A percentile compares a stretch with the other conserved stretches of the same genome.
Conservation (phyloP, 1,284 basidiomycete species). For the Heterobasidion occidentale region DNA sequence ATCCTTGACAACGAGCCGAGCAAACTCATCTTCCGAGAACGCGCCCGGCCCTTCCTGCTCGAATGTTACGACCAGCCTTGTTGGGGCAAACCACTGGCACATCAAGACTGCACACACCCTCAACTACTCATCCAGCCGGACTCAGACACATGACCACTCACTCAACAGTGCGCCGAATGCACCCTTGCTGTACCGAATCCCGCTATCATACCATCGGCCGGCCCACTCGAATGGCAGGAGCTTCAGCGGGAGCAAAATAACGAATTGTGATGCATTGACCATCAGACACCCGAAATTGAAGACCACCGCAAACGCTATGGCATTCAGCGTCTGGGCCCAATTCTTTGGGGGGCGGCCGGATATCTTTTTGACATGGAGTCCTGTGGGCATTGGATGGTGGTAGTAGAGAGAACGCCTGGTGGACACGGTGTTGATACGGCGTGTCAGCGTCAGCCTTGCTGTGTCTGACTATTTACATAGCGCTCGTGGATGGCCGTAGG, state of each 20-base stretch:
- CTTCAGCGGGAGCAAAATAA: slow-evolving; percentile 58
- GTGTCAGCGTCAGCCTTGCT: not conserved
- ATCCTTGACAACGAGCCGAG: slow-evolving; percentile 47
- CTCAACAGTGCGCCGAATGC: slow-evolving; percentile 70
- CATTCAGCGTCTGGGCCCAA: slow-evolving; percentile 46
- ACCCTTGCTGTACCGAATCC: slow-evolving; percentile 76
- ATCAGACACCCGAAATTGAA: slow-evolving; percentile 66
- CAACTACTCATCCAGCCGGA: not conserved
- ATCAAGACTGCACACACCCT: slow-evolving; percentile 51
- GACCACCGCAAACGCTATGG: slow-evolving; percentile 45
- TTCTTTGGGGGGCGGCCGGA: slow-evolving; percentile 44
- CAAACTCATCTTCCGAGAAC: slow-evolving; percentile 51
- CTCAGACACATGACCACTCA: slow-evolving; percentile 28
- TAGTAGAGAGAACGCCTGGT: not conserved
- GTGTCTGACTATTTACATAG: not conserved
- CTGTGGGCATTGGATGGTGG: slow-evolving; percentile 1
- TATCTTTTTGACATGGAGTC: slow-evolving; percentile 49
- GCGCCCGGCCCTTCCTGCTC: slow-evolving; percentile 58
- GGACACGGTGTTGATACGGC: not conserved
- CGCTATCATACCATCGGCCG: slow-evolving; percentile 49
- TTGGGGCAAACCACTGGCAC: slow-evolving; percentile 79
- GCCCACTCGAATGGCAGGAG: slow-evolving; percentile 45
- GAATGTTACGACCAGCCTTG: slow-evolving; percentile 68
- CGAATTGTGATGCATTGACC: slow-evolving; percentile 64
- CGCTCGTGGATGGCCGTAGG: not conserved